Conservation (phyloP, 176 grass and related monocot species). For the Carex scoparia region DNA sequence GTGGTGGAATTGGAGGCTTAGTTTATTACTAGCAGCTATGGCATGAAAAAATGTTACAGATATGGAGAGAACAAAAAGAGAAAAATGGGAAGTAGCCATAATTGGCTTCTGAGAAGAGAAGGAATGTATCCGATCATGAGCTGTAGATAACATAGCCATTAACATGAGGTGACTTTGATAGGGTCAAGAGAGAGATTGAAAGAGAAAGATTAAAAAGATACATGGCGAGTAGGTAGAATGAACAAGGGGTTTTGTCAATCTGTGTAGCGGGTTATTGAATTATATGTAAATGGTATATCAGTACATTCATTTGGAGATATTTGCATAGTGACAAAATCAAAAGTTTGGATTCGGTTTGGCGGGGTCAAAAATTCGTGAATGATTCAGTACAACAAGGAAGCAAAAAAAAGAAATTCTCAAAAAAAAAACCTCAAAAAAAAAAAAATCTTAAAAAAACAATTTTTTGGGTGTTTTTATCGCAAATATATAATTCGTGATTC, state of each 20-base stretch:
- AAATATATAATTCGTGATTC: too few relatives aligned
- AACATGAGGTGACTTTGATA: not conserved
- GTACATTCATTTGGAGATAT: not conserved
- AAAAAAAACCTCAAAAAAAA: too few relatives aligned
- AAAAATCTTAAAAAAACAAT: too few relatives aligned
- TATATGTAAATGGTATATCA: not conserved
- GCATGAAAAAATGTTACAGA: not conserved
- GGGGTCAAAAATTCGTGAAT: too few relatives aligned
- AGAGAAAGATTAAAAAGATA: not conserved
- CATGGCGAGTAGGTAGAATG: not conserved
- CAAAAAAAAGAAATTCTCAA: too few relatives aligned
- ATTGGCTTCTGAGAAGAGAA: conserved; percentile 7
- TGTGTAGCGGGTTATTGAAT: not conserved
- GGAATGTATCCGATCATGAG: not conserved
- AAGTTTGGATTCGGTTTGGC: too few relatives aligned
- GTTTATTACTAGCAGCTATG: not conserved
- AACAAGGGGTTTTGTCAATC: too few relatives aligned
- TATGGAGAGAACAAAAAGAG: not conserved
- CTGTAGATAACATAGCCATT: not conserved
- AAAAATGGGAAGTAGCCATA: not conserved
- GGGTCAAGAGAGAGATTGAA: not conserved
- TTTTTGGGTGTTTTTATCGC: too few relatives aligned
- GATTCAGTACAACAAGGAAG: too few relatives aligned
- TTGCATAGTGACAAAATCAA: too few relatives aligned
- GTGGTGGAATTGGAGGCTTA: conserved; percentile 78